Conservation (phyloP, 495 filamentous ascomycete species). For the Corynascus novoguineensis region DNA sequence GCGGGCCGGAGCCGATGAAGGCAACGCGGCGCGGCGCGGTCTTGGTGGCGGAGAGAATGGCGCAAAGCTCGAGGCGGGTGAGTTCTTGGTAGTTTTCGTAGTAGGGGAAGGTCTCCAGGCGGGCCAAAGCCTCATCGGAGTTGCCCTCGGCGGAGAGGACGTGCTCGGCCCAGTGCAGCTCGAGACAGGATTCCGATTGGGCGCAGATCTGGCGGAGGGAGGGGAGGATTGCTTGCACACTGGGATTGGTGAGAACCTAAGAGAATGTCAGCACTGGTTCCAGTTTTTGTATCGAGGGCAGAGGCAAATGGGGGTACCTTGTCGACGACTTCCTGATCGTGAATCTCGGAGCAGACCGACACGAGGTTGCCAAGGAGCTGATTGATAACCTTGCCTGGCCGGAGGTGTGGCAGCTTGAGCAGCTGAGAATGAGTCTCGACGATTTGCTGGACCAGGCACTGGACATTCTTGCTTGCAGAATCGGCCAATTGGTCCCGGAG, state of each 20-base stretch:
- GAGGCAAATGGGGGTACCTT: slow-evolving; percentile 14
- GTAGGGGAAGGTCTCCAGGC: slow-evolving; percentile 26
- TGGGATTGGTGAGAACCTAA: slow-evolving; percentile 19
- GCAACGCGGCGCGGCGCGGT: slow-evolving; percentile 18
- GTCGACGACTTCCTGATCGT: slow-evolving; percentile 19
- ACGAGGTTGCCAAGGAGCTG: slow-evolving; percentile 25
- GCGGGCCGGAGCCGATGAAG: slow-evolving; percentile 31
- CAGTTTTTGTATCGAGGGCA: background rate
- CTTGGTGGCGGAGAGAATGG: slow-evolving; percentile 22
- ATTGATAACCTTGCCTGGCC: slow-evolving; percentile 21
- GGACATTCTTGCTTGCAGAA: slow-evolving; percentile 9
- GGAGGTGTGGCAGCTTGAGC: slow-evolving; percentile 16
- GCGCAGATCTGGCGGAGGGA: slow-evolving; percentile 27
- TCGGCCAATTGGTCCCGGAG: slow-evolving; percentile 10
- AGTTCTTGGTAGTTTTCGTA: slow-evolving; percentile 31
- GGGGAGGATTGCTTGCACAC: slow-evolving; percentile 17
- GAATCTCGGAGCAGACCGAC: slow-evolving; percentile 22
- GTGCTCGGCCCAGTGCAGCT: slow-evolving; percentile 23
- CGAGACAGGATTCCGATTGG: slow-evolving; percentile 24
- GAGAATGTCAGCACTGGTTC: background rate
- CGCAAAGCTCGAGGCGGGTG: slow-evolving; percentile 27
- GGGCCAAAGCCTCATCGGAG: slow-evolving; percentile 12
- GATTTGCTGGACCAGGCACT: slow-evolving; percentile 15
- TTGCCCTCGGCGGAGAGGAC: slow-evolving; percentile 7
- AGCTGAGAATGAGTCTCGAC: slow-evolving; percentile 21